Evolutionary conservation across 805 yeast genomes (phyloP), one percentile per base, ranked within the genome.

Genomic region (Clavispora carvajalis): DNA sequence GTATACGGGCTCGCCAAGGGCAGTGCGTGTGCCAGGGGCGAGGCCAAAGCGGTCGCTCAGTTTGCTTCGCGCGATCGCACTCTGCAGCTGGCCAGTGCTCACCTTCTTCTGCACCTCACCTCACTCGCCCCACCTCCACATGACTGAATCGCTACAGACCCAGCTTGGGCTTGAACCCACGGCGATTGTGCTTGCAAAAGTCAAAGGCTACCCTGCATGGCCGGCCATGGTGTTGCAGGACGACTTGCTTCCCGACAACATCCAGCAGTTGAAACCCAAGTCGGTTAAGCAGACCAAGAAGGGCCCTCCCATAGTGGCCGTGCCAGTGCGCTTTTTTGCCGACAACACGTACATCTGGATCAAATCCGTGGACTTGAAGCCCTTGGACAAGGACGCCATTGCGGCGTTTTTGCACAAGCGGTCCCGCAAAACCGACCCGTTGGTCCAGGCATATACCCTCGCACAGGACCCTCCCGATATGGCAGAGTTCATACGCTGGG

Each of bases 121-220:
- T 11, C 10, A 23, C 13, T 12, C 26, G n/a, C 11, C n/a, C 26
- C 26, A 24, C 26, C 26, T 12, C 11, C 10, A 7, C 9, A 28
- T 28, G 31, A 7, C 34, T 15, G 34, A 31, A 15, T 12, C 34
- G 16, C 35, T 49, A 25, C 53, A 44, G 30, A 44, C 33, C 28
- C 41, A 37, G 15, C 33, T 49, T 34, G 45, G 44, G 16, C 45
- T 49, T 22, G 44, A 38, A 21, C 55, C 54, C 12, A 43, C 38
- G 8, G 21, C 53, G 7, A 45, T 51, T 3, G 59, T 87, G 1
- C 68, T 87, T 18, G 93, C 93, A 7, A 87, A 87, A 59, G 79
- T 87, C 36, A 87, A 85, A 54, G 95, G 95, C 7, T 87, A 80
- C 56, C 85, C 95, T 2, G 83, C 90, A 31, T 87, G 96, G 96